phyloP scores from a whole-genome alignment of 2,329 filamentous ascomycete species.

The Fusarium nisikadoi region DNA sequence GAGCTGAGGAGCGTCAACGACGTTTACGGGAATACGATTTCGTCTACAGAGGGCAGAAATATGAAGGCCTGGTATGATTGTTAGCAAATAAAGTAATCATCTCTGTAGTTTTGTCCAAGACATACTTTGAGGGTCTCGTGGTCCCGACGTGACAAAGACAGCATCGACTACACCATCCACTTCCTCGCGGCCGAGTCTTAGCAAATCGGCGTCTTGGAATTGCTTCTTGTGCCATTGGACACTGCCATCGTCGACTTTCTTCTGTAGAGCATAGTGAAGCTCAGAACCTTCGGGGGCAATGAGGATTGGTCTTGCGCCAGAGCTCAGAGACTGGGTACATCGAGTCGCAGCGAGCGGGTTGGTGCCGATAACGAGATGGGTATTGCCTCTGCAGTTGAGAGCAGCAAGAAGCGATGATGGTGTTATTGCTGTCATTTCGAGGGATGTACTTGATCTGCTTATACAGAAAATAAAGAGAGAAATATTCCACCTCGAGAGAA shows the following conservation, averaged over 20 bases:
- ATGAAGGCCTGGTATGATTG: conserved; percentile 60
- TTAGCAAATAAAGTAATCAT: not conserved
- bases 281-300: conserved; percentile 75
- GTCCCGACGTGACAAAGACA: conserved; percentile 82
- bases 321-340: conserved; percentile 81
- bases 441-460: not conserved
- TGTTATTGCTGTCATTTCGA: conserved; percentile 25
- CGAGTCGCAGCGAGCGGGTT: conserved; percentile 88
- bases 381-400: conserved; percentile 73
- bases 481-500: not conserved
- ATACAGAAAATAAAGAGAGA: conserved; percentile 2
- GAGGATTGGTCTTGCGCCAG: conserved; percentile 83
- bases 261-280: conserved; percentile 67
- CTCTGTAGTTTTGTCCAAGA: conserved; percentile 9
- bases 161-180: conserved; percentile 84
- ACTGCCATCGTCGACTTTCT: conserved; percentile 72
- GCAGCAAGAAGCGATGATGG: conserved; percentile 73
- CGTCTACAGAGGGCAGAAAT: conserved; percentile 81
- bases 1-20: conserved; percentile 85
- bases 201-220: conserved; percentile 79
- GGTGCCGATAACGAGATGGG: conserved; percentile 87
- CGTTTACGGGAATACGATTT: conserved; percentile 90
- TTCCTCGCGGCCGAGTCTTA: conserved; percentile 80
- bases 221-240: conserved; percentile 72
- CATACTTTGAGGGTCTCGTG: conserved; percentile 57